Evolutionary conservation across 345 rosid genomes (phyloP).

Genomic region (Anacardium occidentale): DNA sequence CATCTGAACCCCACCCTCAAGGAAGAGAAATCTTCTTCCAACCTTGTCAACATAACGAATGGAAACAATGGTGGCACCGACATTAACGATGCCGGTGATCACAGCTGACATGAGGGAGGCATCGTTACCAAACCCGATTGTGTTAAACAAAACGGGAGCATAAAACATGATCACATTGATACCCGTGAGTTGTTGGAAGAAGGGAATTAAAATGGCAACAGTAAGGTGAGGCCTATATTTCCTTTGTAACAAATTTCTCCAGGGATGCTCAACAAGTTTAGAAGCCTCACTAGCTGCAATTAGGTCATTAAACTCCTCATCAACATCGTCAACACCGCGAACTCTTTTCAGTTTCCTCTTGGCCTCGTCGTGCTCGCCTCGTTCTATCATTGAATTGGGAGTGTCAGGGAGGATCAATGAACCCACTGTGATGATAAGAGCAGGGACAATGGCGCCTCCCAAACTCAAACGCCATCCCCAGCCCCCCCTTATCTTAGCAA

Average conservation of each 20-base stretch:
- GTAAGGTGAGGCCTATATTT: slow-evolving; percentile 84
- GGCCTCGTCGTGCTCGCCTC: slow-evolving; percentile 67
- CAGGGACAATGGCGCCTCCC: slow-evolving; percentile 96
- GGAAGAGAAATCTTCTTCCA: slow-evolving; percentile 85
- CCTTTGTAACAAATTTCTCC: slow-evolving; percentile 69
- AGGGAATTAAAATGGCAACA: slow-evolving; percentile 71
- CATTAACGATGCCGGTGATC: slow-evolving; percentile 69
- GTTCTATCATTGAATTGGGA: slow-evolving; percentile 92
- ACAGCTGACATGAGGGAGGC: slow-evolving; percentile 84
- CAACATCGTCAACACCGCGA: slow-evolving; percentile 68
- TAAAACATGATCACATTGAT: slow-evolving; percentile 88
- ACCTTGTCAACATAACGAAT: slow-evolving; percentile 81
- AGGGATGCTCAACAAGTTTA: slow-evolving; percentile 64
- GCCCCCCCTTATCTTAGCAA: slow-evolving; percentile 67
- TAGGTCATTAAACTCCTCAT: slow-evolving; percentile 72
- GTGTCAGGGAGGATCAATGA: slow-evolving; percentile 85
- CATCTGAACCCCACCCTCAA: slow-evolving; percentile 83
- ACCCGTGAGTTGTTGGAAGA: slow-evolving; percentile 86
- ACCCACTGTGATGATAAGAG: slow-evolving; percentile 78
- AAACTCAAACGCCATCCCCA: slow-evolving; percentile 97
- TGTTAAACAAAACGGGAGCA: slow-evolving; percentile 78
- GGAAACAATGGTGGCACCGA: slow-evolving; percentile 62
- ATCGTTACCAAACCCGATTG: slow-evolving; percentile 66
- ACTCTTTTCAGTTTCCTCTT: slow-evolving; percentile 47
- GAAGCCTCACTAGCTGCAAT: slow-evolving; percentile 77